Percentiles rank a stretch among this genome's conserved stretches.
Evolutionary conservation across 805 yeast genomes (phyloP).

Genomic region (Clavispora vitiphila): DNA sequence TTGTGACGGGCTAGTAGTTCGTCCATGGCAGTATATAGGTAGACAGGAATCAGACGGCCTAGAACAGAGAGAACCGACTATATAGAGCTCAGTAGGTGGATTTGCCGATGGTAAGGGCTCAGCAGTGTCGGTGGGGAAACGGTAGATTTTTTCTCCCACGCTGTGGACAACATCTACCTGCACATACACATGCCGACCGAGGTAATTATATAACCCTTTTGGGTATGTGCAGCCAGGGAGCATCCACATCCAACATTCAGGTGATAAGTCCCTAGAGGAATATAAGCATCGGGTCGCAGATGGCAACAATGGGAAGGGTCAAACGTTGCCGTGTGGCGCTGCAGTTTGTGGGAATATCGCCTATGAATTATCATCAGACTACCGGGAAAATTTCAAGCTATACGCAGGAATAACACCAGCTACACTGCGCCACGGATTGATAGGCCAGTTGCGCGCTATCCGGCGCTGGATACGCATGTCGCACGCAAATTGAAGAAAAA

Average conservation of each 20-base stretch:
- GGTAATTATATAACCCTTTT: neutral
- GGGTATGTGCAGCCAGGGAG: neutral
- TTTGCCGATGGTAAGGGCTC: too few relatives aligned
- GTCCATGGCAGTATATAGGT: slow-evolving; percentile 26
- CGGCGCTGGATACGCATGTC: too few relatives aligned
- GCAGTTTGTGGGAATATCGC: neutral
- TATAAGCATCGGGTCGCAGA: neutral
- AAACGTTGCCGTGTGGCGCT: neutral
- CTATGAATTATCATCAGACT: neutral
- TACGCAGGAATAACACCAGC: neutral
- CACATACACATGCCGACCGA: neutral
- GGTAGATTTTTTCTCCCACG: neutral
- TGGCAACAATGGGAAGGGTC: neutral
- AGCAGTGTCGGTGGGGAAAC: neutral
- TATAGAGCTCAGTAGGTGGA: too few relatives aligned
- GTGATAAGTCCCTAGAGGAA: neutral
- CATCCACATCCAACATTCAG: neutral
- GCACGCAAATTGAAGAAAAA: too few relatives aligned
- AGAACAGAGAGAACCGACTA: neutral
- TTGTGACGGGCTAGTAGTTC: slow-evolving; percentile 56
- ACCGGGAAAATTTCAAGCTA: neutral
- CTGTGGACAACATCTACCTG: neutral
- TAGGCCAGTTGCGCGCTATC: neutral
- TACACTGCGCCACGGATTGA: neutral
- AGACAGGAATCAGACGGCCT: too few relatives aligned